Percentiles rank a stretch among this genome's conserved stretches.
Evolutionary conservation across 2,329 filamentous ascomycete species (phyloP).

Genomic region (Fusarium lyarnte): DNA sequence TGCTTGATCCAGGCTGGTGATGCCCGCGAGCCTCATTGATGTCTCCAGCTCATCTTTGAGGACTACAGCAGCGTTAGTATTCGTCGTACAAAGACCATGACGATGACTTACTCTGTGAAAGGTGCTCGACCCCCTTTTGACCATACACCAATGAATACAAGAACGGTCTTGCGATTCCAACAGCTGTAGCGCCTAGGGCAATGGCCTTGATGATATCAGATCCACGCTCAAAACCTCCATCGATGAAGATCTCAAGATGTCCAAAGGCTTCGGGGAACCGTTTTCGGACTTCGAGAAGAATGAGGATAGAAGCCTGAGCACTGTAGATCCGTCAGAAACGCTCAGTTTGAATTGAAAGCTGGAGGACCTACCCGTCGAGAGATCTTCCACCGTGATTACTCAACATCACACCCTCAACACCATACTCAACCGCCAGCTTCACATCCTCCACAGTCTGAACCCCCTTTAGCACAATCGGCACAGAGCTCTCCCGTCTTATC

Average conservation of each 20-base stretch:
- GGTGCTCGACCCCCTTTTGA: conserved; percentile 62
- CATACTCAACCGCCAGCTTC: conserved; percentile 57
- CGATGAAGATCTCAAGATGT: conserved; percentile 61
- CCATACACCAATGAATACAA: conserved; percentile 64
- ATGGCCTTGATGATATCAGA: conserved; percentile 65
- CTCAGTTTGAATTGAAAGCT: rapidly evolving
- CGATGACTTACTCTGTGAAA: conserved; percentile 61
- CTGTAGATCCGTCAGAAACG: neutral
- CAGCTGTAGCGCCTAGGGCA: conserved; percentile 62
- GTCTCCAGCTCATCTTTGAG: conserved; percentile 47
- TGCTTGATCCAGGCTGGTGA: conserved; percentile 44
- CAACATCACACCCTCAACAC: conserved; percentile 63
- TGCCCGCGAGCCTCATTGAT: conserved; percentile 44
- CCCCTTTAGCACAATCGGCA: conserved; percentile 66
- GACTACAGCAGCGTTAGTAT: conserved; percentile 6
- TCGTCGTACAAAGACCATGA: conserved; percentile 15
- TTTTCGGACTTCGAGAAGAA: conserved; percentile 61
- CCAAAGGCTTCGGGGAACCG: conserved; percentile 59
- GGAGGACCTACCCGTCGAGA: conserved; percentile 54
- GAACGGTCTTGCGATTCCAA: conserved; percentile 63
- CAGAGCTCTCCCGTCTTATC: conserved; percentile 56
- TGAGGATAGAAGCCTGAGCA: conserved; percentile 58
- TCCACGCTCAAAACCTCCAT: conserved; percentile 63
- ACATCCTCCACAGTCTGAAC: conserved; percentile 67
- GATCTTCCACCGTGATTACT: conserved; percentile 69